Base-by-base conservation (phyloP, 2,329 filamentous ascomycete genomes). In the Fusarium nelsonii region DNA sequence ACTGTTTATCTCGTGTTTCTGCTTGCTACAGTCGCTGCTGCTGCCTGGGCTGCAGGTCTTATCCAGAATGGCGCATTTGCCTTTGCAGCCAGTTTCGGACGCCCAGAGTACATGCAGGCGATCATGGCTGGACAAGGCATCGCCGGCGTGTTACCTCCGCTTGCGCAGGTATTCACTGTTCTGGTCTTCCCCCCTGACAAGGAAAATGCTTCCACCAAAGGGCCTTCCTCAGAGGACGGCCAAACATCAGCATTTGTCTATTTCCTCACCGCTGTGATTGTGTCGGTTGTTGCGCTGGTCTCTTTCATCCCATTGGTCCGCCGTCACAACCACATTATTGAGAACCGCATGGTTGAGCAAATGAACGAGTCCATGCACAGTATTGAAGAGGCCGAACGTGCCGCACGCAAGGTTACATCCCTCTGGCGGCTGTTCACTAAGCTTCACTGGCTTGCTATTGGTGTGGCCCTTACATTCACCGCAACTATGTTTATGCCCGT, bases 51-150 rank as follows among this genome's bases (percentile, higher is more conserved):
- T 0, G 92, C 94, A 0, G 94, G 92, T 0, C 84, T 97, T 51
- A 92, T 94, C 71, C 96, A 98, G 80, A 98, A 98, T 78, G 96
- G 96, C 18, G 89, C 96, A 12, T 97, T 97, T 78, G 93, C 96
- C 4, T 98, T 94, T 77, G 94, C 93, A 4, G 89, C 92, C 5
- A 91, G 92, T 53, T 98, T 97, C 75, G 93, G 91, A 36, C 85
- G 92, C 52, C 88, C 91, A 20, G 92, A 96, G 79, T 99, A 98
- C 79, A 97, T 93, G 57, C 95, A 98, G 80, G 95, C 91, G 26
- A 94, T 98, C 79, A 98, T 99, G 94, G 90, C 91, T 4, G 96
- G 96, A 2, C 96, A 99, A 79, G 95, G 91, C 33, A 85, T 99
- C 6, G 94, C 96, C 1, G 96, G 96, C 32, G 94, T 99, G 11